phyloP scores from a whole-genome alignment of 2,329 filamentous ascomycete species.

The Ophiostoma tasmaniense region DNA sequence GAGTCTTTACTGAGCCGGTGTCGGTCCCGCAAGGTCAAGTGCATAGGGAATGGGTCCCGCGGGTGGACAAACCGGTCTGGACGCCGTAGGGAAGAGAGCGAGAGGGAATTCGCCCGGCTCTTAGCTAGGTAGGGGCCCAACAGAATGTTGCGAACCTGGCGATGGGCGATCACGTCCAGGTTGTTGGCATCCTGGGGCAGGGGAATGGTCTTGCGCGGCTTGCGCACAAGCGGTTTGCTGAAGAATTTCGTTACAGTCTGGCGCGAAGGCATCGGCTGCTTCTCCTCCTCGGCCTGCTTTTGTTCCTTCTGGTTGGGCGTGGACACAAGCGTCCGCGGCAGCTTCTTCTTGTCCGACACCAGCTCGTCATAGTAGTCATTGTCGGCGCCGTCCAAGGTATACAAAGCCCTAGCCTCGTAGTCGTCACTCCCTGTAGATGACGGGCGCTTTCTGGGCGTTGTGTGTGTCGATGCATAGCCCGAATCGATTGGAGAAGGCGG shows the following conservation, averaged over 20 bases:
- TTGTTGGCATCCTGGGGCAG: neutral
- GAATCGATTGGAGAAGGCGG: neutral
- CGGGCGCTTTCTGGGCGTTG: neutral
- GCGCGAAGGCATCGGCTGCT: neutral
- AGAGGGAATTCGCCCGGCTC: neutral
- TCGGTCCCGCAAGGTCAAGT: slow-evolving; percentile 33
- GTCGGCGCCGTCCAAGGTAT: neutral
- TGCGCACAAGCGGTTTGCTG: neutral
- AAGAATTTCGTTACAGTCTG: neutral
- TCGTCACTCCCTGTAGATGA: neutral
- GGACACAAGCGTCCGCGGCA: neutral
- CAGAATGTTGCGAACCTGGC: neutral
- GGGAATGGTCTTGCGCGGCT: neutral
- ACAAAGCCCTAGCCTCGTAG: neutral
- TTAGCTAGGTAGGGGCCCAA: neutral
- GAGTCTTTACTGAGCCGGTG: slow-evolving; percentile 38
- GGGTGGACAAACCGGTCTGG: slow-evolving; percentile 46
- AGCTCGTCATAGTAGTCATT: neutral
- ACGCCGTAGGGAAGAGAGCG: slow-evolving; percentile 20
- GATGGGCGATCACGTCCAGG: slow-evolving; percentile 11
- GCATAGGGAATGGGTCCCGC: slow-evolving; percentile 25
- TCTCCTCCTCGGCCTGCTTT: neutral
- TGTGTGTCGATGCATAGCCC: neutral
- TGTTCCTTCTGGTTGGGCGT: neutral
- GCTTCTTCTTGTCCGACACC: neutral